phyloP scores from a whole-genome alignment of 2,329 filamentous ascomycete genomes.

The Colletotrichum eremochloae region DNA sequence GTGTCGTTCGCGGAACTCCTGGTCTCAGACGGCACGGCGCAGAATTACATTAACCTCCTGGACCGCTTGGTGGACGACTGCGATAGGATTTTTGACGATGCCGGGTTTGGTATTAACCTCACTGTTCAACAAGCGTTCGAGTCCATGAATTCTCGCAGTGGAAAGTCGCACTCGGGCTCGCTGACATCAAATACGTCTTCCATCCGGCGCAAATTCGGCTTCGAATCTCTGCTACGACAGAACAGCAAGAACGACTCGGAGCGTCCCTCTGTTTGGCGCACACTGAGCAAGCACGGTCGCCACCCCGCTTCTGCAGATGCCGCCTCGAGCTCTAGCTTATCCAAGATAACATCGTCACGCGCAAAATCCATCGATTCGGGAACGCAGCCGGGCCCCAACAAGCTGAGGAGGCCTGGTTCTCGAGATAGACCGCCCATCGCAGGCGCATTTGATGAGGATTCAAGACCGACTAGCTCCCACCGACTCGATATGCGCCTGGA shows the following conservation, averaged over 20 bases:
- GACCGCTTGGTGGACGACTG: constrained; percentile 92
- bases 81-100: constrained; percentile 86
- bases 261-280: constrained; percentile 85
- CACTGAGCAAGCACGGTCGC: constrained; percentile 85
- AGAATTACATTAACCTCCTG: constrained; percentile 88
- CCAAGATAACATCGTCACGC: constrained; percentile 73
- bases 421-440: constrained; percentile 72
- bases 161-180: constrained; percentile 78
- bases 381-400: constrained; percentile 60
- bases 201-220: constrained; percentile 85
- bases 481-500: constrained; percentile 68
- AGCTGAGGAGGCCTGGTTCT: constrained; percentile 66
- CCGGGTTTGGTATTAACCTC: constrained; percentile 48
- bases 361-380: constrained; percentile 85
- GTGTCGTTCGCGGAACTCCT: constrained; percentile 90
- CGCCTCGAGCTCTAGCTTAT: constrained; percentile 71
- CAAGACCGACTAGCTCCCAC: constrained; percentile 70
- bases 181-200: constrained; percentile 89
- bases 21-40: constrained; percentile 80
- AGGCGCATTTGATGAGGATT: constrained; percentile 72
- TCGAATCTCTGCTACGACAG: constrained; percentile 80
- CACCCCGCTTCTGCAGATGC: constrained; percentile 70
- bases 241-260: constrained; percentile 81
- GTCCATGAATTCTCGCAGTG: constrained; percentile 70
- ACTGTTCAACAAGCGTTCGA: constrained; percentile 63